Conservation (phyloP, 1,284 basidiomycete species). For the Leccinum solheimii region DNA sequence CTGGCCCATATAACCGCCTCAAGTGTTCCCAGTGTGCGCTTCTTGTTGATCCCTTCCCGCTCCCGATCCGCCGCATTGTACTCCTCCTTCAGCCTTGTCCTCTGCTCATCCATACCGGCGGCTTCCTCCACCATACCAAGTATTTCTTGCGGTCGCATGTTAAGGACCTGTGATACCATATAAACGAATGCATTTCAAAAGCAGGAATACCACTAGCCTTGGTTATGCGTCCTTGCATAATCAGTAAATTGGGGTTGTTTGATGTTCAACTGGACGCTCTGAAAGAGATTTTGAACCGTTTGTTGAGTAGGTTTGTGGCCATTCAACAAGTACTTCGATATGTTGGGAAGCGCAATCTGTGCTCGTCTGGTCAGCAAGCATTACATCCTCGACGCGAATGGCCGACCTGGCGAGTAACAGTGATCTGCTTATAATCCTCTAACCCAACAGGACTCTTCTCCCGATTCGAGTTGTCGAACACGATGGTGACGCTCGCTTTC, state of each 20-base stretch:
- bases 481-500: constrained; percentile 97
- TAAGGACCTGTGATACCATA: constrained; percentile 62
- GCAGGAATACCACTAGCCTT: constrained; percentile 51
- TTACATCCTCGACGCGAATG: constrained; percentile 5
- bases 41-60: constrained; percentile 59
- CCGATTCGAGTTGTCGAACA: constrained; percentile 98
- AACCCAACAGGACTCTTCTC: constrained; percentile 85
- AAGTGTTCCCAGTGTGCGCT: constrained; percentile 57
- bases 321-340: constrained; percentile 95
- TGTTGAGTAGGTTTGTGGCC: constrained; percentile 94
- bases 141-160: constrained; percentile 98
- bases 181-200: background rate
- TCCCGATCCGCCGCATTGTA: constrained; percentile 54
- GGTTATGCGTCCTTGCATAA: constrained; percentile 98
- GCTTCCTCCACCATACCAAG: constrained; percentile 99
- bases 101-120: constrained; percentile 74
- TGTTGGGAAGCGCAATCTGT: constrained; percentile 89
- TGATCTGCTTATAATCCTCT: constrained; percentile 86
- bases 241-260: constrained; percentile 97
- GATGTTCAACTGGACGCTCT: constrained; percentile 98
- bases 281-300: constrained; percentile 90
- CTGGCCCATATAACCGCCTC: constrained; percentile 96
- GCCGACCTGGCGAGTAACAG: constrained; percentile 91
- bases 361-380: constrained; percentile 7
- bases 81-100: constrained; percentile 49